phyloP scores from a whole-genome alignment of 805 yeast species.

The Wickerhamomyces silvicola region DNA sequence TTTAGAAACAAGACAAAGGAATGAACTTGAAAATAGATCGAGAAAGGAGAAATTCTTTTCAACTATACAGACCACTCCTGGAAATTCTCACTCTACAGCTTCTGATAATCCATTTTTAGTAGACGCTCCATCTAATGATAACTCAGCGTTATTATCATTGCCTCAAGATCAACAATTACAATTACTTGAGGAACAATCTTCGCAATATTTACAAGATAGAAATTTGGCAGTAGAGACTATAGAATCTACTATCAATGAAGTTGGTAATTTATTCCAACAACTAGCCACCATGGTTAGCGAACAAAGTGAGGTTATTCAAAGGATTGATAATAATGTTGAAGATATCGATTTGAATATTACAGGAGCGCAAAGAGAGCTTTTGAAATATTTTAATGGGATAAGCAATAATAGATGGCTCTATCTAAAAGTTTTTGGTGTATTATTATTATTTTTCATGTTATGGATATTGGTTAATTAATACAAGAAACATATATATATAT shows the following conservation, averaged over 20 bases:
- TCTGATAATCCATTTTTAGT: conserved; percentile 34
- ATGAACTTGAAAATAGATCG: conserved; percentile 71
- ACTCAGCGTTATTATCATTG: conserved; percentile 44
- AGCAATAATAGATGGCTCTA: conserved; percentile 91
- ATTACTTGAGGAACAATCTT: conserved; percentile 77
- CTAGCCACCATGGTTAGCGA: conserved; percentile 96
- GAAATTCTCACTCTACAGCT: conserved; percentile 15
- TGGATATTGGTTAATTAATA: conserved; percentile 79
- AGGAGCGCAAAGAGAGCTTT: conserved; percentile 91
- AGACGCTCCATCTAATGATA: conserved; percentile 13
- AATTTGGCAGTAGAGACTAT: conserved; percentile 91
- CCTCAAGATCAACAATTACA: conserved; percentile 85
- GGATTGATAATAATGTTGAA: conserved; percentile 92
- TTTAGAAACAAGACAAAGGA: conserved; percentile 78
- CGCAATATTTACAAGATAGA: conserved; percentile 72
- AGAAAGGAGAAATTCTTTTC: conserved; percentile 83
- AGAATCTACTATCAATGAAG: conserved; percentile 95
- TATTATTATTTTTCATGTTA: conserved; percentile 65
- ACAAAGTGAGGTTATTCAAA: conserved; percentile 92
- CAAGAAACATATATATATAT: no score
- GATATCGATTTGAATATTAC: conserved; percentile 83
- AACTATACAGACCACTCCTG: conserved; percentile 21
- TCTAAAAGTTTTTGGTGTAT: conserved; percentile 80
- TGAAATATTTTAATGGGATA: conserved; percentile 83
- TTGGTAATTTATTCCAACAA: conserved; percentile 90